Conservation (phyloP, 2,329 filamentous ascomycete genomes). For the Fusarium concolor region DNA sequence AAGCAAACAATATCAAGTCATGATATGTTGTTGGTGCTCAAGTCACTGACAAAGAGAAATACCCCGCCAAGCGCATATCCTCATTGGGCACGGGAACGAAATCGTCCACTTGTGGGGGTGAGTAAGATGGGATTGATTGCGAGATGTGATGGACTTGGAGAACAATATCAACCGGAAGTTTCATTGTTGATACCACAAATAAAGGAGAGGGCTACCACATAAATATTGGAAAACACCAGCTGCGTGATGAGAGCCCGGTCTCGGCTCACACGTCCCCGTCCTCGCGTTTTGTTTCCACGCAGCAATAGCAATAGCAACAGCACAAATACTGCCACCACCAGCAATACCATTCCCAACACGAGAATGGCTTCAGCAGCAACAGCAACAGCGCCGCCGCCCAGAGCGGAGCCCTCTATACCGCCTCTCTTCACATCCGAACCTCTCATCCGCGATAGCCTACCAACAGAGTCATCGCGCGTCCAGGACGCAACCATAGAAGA, state of each 20-base stretch:
- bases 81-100: constrained; percentile 20
- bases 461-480: constrained; percentile 73
- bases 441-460: constrained; percentile 72
- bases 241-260: constrained; percentile 49
- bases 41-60: constrained; percentile 42
- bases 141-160: constrained; percentile 41
- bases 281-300: constrained; percentile 50
- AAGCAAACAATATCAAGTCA: not conserved
- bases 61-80: constrained; percentile 35
- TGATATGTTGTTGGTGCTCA: constrained; percentile 31
- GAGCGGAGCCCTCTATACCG: constrained; percentile 55
- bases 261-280: constrained; percentile 45
- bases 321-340: constrained; percentile 14
- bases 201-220: constrained; percentile 39
- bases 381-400: constrained; percentile 17
- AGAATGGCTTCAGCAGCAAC: constrained; percentile 30
- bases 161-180: constrained; percentile 45
- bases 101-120: constrained; percentile 43
- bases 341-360: constrained; percentile 21
- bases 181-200: constrained; percentile 27
- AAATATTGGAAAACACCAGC: constrained; percentile 11
- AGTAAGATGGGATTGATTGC: constrained; percentile 23
- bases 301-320: constrained; percentile 27
- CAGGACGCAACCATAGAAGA: constrained; percentile 77
- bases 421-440: constrained; percentile 69